Evolutionary conservation across 192 early-diverging fungal species (phyloP).

Genomic region (Mortierella hygrophila): DNA sequence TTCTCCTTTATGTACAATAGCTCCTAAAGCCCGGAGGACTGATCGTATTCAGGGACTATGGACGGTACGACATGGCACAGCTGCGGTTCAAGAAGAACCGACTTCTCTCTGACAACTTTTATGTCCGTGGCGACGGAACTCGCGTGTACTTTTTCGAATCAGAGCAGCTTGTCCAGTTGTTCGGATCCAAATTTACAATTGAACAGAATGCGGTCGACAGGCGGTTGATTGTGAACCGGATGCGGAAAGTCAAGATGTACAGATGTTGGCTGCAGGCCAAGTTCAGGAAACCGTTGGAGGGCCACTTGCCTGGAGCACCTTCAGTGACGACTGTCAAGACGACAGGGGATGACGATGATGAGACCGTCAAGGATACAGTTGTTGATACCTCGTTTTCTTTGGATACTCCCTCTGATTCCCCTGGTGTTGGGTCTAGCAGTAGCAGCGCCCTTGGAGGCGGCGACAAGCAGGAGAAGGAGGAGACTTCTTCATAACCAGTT

Average conservation of each 20-base stretch:
- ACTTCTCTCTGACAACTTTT: constrained; percentile 93
- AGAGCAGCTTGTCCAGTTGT: constrained; percentile 67
- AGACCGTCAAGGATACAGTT: not conserved
- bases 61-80: constrained; percentile 97
- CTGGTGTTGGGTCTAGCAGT: constrained; percentile 4
- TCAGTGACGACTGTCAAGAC: constrained; percentile 29
- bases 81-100: constrained; percentile 94
- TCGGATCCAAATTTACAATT: constrained; percentile 72
- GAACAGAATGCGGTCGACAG: constrained; percentile 95
- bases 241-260: constrained; percentile 96
- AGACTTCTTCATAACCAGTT: not conserved
- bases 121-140: constrained; percentile 97
- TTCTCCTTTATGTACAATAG: constrained; percentile 12
- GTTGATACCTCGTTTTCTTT: constrained; percentile 11
- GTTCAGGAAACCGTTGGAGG: constrained; percentile 77
- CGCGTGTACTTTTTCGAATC: constrained; percentile 94
- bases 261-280: constrained; percentile 98
- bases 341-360: not conserved
- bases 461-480: not conserved
- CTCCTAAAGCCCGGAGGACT: constrained; percentile 92
- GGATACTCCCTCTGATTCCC: constrained; percentile 29
- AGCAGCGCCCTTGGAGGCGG: not conserved
- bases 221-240: constrained; percentile 93
- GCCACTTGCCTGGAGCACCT: constrained; percentile 18
- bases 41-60: constrained; percentile 95